These are phyloP conservation scores for Pyrenopolyporus hunteri DNA, from an alignment of 495 filamentous ascomycete species.

Conservation along the genomic window DNA sequence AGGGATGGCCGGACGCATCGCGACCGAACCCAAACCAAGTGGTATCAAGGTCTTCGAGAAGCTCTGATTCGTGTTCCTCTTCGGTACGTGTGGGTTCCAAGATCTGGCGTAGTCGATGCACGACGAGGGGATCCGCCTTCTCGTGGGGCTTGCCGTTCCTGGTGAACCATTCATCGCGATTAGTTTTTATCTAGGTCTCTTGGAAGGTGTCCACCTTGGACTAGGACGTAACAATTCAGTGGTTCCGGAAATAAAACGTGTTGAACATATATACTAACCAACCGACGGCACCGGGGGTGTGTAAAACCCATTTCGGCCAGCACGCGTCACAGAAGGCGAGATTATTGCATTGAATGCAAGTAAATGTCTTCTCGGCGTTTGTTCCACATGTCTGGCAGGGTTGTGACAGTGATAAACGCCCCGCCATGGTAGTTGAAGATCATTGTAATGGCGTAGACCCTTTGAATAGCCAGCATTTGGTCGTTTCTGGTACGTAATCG, in stretches of 20 bases:
- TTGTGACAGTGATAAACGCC: slow-evolving; percentile 30
- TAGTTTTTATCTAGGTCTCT: slow-evolving; percentile 25
- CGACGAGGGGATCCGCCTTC: slow-evolving; percentile 40
- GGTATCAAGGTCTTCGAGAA: slow-evolving; percentile 50
- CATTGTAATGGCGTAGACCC: slow-evolving; percentile 21
- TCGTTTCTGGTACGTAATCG: slow-evolving; percentile 40
- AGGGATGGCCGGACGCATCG: slow-evolving; percentile 39
- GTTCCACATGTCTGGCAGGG: slow-evolving; percentile 42
- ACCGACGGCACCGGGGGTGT: slow-evolving; percentile 43
- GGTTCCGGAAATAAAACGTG: slow-evolving; percentile 34
- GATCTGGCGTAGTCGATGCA: slow-evolving; percentile 40
- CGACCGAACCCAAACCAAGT: slow-evolving; percentile 56
- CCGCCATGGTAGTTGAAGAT: slow-evolving; percentile 37
- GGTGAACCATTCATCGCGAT: slow-evolving; percentile 43
- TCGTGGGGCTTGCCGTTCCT: slow-evolving; percentile 44
- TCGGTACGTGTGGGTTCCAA: slow-evolving; percentile 39
- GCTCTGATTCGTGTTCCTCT: slow-evolving; percentile 40
- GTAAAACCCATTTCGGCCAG: slow-evolving; percentile 47
- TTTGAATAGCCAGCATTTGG: slow-evolving; percentile 32
- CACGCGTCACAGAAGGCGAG: slow-evolving; percentile 50
- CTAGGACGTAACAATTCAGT: slow-evolving; percentile 13
- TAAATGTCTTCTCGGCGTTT: slow-evolving; percentile 37
- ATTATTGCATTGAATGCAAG: slow-evolving; percentile 50
- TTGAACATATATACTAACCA: slow-evolving; percentile 41
- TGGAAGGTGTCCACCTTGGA: too few relatives aligned